Percentiles rank a stretch among this genome's conserved stretches.
phyloP scores from a whole-genome alignment of 2,329 filamentous ascomycete genomes.

The Aspergillus sp. region DNA sequence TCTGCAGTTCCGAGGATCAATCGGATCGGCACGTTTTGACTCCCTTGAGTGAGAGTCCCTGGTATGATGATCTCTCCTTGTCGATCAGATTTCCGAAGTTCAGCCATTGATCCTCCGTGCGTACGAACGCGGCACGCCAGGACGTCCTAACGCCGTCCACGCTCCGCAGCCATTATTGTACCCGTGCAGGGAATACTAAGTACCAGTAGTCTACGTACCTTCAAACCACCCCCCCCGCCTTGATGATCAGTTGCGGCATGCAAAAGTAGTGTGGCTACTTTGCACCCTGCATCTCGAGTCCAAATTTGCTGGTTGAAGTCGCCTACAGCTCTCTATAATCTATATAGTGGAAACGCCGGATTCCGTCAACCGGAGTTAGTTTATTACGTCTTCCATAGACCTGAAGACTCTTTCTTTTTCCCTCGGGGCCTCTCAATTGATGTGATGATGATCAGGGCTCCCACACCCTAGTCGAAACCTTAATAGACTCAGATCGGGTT shows the following conservation, averaged over 20 bases:
- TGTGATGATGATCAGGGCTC: too few relatives aligned
- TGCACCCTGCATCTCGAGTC: background rate
- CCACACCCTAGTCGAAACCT: background rate
- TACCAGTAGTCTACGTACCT: background rate
- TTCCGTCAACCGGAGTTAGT: too few relatives aligned
- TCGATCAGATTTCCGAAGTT: background rate
- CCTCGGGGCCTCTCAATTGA: background rate
- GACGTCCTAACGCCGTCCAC: too few relatives aligned
- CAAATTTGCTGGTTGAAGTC: background rate
- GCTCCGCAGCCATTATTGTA: background rate
- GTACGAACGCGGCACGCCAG: too few relatives aligned
- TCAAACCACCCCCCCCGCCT: background rate
- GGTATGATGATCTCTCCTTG: background rate
- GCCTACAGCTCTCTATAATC: background rate
- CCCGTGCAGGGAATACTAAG: background rate
- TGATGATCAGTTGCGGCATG: background rate
- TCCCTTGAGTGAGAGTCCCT: too few relatives aligned
- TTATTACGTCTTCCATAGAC: too few relatives aligned
- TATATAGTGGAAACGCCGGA: too few relatives aligned
- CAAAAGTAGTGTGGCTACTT: background rate
- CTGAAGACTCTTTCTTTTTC: too few relatives aligned
- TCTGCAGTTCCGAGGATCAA: background rate
- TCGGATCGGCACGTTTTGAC: background rate
- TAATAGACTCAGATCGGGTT: background rate
- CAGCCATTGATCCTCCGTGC: background rate